Base-by-base conservation (phyloP, 2,329 filamentous ascomycete species). In the Verticillium dahliae region DNA sequence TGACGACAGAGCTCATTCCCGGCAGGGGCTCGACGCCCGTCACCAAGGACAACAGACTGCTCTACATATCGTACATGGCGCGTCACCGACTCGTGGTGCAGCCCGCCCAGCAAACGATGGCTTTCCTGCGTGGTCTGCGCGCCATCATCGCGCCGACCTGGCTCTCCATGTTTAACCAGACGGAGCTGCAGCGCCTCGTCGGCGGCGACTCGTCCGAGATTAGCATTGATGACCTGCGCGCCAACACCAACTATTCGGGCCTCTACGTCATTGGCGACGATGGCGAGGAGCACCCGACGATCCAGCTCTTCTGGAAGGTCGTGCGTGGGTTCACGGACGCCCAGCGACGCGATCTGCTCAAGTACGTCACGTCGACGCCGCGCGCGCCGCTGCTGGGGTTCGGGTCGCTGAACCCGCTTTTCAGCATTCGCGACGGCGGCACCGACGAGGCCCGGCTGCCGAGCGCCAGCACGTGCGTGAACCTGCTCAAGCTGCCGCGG, bases 151-250 rank as follows among this genome's bases (percentile, higher is more conserved):
- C 93, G 62, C 93, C 94, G 0, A 86, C 86, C 3, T 99, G 95
- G 95, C 83, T 99, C 4, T 92, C 90, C 69, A 98, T 99, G 95
- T 99, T 99, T 80, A 99, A 99, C 74, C 94, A 97, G 73, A 86
- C 86, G 3, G 95, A 99, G 73, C 83, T 99, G 4, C 95, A 98
- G 76, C 95, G 91, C 1, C 87, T 99, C 6, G 90, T 99, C 15
- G 91, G 92, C 60, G 95, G 95, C 54, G 92, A 96, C 68, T 89
- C 87, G 34, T 88, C 88, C 10, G 88, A 91, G 64, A 96, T 99
- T 62, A 90, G 97, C 69, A 83, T 99, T 39, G 86, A 90, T 34
- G 95, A 99, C 72, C 81, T 98, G 50, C 86, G 93, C 31, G 81
- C 81, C 60, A 90, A 98, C 75, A 98, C 95, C 0, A 75, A 85